Conservation (phyloP, 2,329 filamentous ascomycete genomes). For the Alternaria ethzedia region DNA sequence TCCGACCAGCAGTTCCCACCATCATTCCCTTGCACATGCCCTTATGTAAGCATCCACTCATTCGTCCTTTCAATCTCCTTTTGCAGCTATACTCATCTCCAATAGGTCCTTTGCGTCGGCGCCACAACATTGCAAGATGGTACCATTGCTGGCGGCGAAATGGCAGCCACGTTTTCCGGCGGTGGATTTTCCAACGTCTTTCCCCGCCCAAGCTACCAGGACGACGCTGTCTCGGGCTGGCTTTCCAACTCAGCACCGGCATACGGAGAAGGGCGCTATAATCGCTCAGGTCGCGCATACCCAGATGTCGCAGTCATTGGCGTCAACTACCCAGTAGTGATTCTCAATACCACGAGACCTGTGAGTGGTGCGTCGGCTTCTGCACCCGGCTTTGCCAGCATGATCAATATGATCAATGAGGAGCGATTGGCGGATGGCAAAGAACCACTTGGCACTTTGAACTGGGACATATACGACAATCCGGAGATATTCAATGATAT, state of each 20-base stretch:
- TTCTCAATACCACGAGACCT: slow-evolving; percentile 38
- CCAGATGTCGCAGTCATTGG: slow-evolving; percentile 68
- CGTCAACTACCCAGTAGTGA: slow-evolving; percentile 47
- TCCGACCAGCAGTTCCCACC: slow-evolving; percentile 54
- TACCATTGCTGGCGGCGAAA: background rate
- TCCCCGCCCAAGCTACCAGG: slow-evolving; percentile 55
- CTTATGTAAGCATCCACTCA: slow-evolving; percentile 56
- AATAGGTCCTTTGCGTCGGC: slow-evolving; percentile 62
- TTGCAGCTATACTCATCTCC: background rate
- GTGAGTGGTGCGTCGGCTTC: slow-evolving; percentile 61
- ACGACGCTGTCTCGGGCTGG: slow-evolving; percentile 23
- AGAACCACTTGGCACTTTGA: slow-evolving; percentile 61
- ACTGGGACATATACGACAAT: slow-evolving; percentile 62
- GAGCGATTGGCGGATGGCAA: slow-evolving; percentile 58
- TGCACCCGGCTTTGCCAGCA: slow-evolving; percentile 62
- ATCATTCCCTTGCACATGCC: slow-evolving; percentile 68
- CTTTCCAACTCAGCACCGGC: slow-evolving; percentile 8
- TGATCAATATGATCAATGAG: slow-evolving; percentile 67
- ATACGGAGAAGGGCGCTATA: slow-evolving; percentile 17
- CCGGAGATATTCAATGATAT: slow-evolving; percentile 53
- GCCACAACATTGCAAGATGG: slow-evolving; percentile 51
- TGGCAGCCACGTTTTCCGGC: slow-evolving; percentile 20
- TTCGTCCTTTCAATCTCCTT: background rate
- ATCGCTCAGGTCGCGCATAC: slow-evolving; percentile 58
- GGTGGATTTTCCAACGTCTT: slow-evolving; percentile 58